A percentile compares a stretch with the other conserved stretches of the same genome.
phyloP scores from a whole-genome alignment of 371 early-diverging fungal genomes.

The Mortierella sp. region DNA sequence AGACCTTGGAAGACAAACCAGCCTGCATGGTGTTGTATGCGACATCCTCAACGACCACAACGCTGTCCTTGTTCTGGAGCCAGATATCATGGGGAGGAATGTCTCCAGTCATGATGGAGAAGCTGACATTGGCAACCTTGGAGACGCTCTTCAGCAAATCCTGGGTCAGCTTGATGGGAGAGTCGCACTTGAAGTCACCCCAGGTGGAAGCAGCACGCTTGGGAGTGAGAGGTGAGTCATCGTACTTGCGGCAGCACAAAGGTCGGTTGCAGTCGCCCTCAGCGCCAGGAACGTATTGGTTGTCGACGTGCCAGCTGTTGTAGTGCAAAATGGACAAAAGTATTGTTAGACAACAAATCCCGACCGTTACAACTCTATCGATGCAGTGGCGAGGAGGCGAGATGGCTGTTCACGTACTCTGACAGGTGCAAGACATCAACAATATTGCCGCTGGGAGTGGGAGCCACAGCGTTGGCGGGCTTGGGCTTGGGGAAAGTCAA shows the following conservation, averaged over 20 bases:
- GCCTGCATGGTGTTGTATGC: conserved; percentile 30
- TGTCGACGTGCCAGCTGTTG: conserved; percentile 66
- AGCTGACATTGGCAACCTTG: conserved; percentile 55
- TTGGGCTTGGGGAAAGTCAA: conserved; percentile 65
- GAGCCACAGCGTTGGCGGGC: conserved; percentile 41
- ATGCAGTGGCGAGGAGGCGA: no score
- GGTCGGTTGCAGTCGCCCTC: conserved; percentile 66
- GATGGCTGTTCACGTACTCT: conserved; percentile 46
- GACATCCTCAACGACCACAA: conserved; percentile 28
- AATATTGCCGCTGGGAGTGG: conserved; percentile 50
- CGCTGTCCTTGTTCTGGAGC: conserved; percentile 51
- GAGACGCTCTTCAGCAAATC: conserved; percentile 60
- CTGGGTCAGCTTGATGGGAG: conserved; percentile 58
- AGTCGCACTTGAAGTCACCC: conserved; percentile 67
- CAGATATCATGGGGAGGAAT: conserved; percentile 74
- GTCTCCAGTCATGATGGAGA: conserved; percentile 70
- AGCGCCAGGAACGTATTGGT: conserved; percentile 61
- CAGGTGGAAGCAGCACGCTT: conserved; percentile 44
- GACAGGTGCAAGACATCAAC: conserved; percentile 67
- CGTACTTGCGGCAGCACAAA: conserved; percentile 63
- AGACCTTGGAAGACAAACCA: conserved; percentile 50
- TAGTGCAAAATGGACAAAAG: background rate
- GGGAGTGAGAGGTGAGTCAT: conserved; percentile 36
- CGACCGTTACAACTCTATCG: no score
- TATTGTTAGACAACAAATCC: background rate